These are phyloP conservation scores for Pistacia vera DNA, from an alignment of 345 rosid genomes.

Conservation along the genomic window DNA sequence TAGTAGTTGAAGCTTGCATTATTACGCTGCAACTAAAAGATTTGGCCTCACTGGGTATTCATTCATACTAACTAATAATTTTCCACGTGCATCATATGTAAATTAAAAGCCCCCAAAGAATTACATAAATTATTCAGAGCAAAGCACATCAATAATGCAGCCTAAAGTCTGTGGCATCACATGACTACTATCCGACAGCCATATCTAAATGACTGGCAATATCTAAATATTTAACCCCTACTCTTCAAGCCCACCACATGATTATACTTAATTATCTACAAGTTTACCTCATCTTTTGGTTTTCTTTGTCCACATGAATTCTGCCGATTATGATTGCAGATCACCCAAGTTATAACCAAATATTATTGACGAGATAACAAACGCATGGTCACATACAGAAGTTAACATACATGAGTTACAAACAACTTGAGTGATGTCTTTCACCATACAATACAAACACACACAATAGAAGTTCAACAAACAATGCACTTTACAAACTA, in stretches of 20 bases:
- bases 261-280: not conserved
- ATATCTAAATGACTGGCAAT: constrained; percentile 29
- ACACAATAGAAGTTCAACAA: constrained; percentile 19
- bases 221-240: constrained; percentile 20
- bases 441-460: constrained; percentile 30
- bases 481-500: constrained; percentile 49
- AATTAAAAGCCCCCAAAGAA: not conserved
- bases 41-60: not conserved
- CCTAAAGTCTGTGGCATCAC: constrained; percentile 23
- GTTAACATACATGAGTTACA: constrained; percentile 18
- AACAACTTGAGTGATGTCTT: constrained; percentile 19
- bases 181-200: constrained; percentile 35
- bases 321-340: not conserved
- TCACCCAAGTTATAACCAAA: not conserved
- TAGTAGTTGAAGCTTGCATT: not conserved
- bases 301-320: not conserved
- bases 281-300: not conserved
- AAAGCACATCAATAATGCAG: constrained; percentile 30
- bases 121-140: constrained; percentile 8
- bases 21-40: not conserved
- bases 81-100: not conserved
- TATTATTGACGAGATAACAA: not conserved
- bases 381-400: not conserved
- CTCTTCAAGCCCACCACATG: not conserved
- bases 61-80: too few species aligned